Evolutionary conservation across 2,329 filamentous ascomycete genomes (phyloP).

Genomic region (Apiospora aurea): DNA sequence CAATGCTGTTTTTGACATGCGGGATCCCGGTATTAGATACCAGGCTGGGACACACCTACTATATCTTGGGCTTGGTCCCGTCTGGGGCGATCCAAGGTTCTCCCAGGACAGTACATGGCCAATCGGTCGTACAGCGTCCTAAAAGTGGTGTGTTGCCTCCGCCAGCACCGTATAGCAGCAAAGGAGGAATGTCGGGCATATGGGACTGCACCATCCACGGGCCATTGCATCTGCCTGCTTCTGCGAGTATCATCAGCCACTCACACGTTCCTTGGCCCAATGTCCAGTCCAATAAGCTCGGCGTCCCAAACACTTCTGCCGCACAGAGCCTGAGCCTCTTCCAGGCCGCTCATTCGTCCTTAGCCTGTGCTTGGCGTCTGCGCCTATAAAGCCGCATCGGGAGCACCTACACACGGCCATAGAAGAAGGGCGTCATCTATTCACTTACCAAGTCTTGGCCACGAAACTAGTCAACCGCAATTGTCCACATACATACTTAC

Average conservation of each 20-base stretch:
- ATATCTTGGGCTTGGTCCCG: conserved; percentile 5
- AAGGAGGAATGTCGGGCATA: not conserved
- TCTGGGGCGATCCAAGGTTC: conserved; percentile 11
- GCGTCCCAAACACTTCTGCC: conserved; percentile 6
- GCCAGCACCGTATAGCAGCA: not conserved
- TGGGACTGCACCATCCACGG: not conserved
- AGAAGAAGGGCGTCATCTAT: not conserved
- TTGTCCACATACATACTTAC: not conserved
- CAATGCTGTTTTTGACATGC: conserved; percentile 5
- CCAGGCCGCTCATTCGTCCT: not conserved
- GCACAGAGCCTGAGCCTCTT: not conserved
- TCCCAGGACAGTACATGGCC: not conserved
- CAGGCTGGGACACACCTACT: conserved; percentile 20
- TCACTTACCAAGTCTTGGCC: not conserved
- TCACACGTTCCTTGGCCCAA: not conserved
- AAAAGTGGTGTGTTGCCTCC: conserved; percentile 1
- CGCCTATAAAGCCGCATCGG: not conserved
- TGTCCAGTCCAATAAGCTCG: not conserved
- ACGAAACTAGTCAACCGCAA: not conserved
- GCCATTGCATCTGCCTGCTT: not conserved
- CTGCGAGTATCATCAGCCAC: not conserved
- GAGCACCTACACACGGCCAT: not conserved
- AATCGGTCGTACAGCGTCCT: not conserved
- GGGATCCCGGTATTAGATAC: conserved; percentile 18
- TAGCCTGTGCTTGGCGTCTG: not conserved